Conservation (phyloP, 2,329 filamentous ascomycete genomes). For the Sporothrix luriei region DNA sequence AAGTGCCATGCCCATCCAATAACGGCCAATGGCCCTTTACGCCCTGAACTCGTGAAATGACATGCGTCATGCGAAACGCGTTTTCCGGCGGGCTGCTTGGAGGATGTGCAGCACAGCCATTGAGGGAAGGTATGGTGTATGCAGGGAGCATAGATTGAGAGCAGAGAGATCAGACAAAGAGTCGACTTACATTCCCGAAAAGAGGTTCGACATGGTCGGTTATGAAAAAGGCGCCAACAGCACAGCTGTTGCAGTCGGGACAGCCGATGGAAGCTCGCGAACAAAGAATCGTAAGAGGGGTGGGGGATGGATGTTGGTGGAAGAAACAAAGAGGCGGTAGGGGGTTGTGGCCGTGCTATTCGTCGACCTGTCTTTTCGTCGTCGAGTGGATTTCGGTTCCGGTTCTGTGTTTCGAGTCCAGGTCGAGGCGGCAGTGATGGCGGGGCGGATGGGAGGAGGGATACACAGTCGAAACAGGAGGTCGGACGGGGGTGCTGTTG, state of each 20-base stretch:
- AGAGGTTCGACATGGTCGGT: conserved; percentile 41
- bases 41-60: neutral
- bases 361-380: neutral
- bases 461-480: conserved; percentile 28
- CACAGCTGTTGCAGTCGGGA: conserved; percentile 8
- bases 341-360: neutral
- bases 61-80: conserved; percentile 24
- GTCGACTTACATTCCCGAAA: conserved; percentile 38
- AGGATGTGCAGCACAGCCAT: conserved; percentile 19
- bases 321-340: neutral
- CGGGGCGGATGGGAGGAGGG: conserved; percentile 3
- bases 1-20: neutral
- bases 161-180: neutral
- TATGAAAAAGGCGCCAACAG: conserved; percentile 22
- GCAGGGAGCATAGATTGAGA: neutral
- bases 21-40: neutral
- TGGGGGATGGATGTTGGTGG: neutral
- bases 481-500: conserved; percentile 1
- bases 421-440: conserved; percentile 13
- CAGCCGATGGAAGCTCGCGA: conserved; percentile 4
- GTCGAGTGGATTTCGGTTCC: neutral
- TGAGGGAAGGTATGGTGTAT: neutral
- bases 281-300: conserved; percentile 13
- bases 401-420: conserved; percentile 7
- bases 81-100: conserved; percentile 22